Base-by-base conservation (phyloP, 257 asterid species). In the Schizonepeta tenuifolia region DNA sequence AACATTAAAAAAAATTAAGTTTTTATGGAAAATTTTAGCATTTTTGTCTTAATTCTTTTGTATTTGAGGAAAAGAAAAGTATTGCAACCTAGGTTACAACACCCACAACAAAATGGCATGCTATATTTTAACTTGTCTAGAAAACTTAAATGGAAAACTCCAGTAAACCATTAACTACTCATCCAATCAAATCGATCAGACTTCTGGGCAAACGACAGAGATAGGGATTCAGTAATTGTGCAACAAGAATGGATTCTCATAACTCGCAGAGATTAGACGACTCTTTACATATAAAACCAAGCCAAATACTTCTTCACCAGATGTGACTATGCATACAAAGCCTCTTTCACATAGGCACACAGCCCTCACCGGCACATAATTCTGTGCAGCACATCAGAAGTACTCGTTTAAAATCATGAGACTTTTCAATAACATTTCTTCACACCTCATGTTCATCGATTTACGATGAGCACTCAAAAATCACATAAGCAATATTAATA, bases 341-440 rank as follows among this genome's bases (percentile, higher is more conserved):
- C 65, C 71, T 75, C 67, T 73, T 38, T 6, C 55, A 56, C 60
- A 50, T 68, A 46, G 55, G 68, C 55, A 26, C 18, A 9, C 62
- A 44, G 24, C 38, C 63, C 63, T 56, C 63, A 56, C 35, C 50
- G 15, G 35, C 54, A 74, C 68, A 75, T 57, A 64, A 15, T 60
- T 60, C 5, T 56, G 70, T 46, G 40, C 13, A 24, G 36, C 35
- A 24, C 62, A 26, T 56, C 60, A 54, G 13, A 41, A 49, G 68
- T 62, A 20, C 63, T 35, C 35, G 33, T 36, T 41, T 67, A 33
- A 57, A 55, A 51, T 17, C 36, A 70, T 33, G 51, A 47, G 44
- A 40, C 64, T 60, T 51, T 40, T 28, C 17, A 13, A 59, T 47
- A 61, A 55, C 66, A 58, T 17, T 69, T 40, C 38, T 50, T 22